Conservation (phyloP, 176 grass and related monocot genomes). For the Cocos nucifera region DNA sequence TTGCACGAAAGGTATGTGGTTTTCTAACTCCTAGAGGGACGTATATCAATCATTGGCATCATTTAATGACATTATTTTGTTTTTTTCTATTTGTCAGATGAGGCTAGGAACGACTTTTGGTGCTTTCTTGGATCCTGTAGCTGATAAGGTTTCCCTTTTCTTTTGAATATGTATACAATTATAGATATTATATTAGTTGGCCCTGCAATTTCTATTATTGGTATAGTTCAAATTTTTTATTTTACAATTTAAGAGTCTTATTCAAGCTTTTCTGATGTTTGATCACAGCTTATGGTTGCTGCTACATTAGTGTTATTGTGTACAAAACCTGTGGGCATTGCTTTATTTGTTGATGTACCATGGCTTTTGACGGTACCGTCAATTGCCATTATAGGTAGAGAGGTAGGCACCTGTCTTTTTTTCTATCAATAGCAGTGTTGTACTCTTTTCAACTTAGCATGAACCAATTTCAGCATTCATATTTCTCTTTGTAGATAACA, state of each 20-base stretch:
- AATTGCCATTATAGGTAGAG: conserved; percentile 98
- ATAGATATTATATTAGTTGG: no score
- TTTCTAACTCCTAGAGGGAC: background rate
- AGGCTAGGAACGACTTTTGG: conserved; percentile 89
- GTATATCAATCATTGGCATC: no score
- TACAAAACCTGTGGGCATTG: conserved; percentile 64
- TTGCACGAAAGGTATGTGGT: background rate
- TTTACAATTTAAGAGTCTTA: conserved; percentile 5
- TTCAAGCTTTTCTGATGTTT: conserved; percentile 18
- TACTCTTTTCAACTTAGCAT: no score
- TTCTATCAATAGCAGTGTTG: no score
- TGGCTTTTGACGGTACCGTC: conserved; percentile 93
- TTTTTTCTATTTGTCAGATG: conserved; percentile 43
- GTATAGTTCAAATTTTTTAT: no score
- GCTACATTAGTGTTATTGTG: conserved; percentile 84
- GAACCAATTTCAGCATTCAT: no score
- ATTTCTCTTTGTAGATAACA: conserved; percentile 51
- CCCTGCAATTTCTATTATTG: no score
- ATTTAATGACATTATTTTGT: no score
- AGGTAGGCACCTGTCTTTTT: conserved; percentile 32
- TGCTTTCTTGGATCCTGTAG: conserved; percentile 99
- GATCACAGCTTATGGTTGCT: conserved; percentile 88
- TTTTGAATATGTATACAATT: no score
- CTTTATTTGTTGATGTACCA: conserved; percentile 40
- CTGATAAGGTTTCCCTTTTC: conserved; percentile 65